A percentile compares a stretch with the other conserved stretches of the same genome.
Evolutionary conservation across 108 stramenopile genomes (phyloP).

Genomic region (Epithemia pelagica): DNA sequence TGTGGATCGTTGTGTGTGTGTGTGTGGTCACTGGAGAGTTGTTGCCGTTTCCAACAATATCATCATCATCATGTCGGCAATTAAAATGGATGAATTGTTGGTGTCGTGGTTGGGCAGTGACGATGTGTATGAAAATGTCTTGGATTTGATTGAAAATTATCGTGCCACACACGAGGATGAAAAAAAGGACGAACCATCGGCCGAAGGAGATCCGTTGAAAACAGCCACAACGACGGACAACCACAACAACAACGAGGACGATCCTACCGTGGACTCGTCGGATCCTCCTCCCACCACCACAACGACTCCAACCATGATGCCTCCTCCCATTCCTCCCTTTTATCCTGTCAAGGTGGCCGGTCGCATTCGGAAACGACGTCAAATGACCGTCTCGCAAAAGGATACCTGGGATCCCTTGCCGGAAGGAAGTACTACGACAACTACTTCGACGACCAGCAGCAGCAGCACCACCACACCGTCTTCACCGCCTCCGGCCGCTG

Average conservation of each 20-base stretch:
- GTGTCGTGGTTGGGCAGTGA: constrained; percentile 69
- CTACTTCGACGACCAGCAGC: not conserved
- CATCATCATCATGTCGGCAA: constrained; percentile 50
- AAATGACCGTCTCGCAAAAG: constrained; percentile 32
- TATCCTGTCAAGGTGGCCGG: not conserved
- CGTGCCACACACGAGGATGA: constrained; percentile 19
- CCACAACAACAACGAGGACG: constrained; percentile 13
- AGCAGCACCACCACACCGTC: constrained; percentile 1
- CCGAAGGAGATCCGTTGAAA: not conserved
- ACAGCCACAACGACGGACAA: constrained; percentile 7
- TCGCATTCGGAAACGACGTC: constrained; percentile 19
- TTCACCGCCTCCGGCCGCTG: not conserved
- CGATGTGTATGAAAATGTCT: constrained; percentile 64
- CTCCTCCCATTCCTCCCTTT: constrained; percentile 2
- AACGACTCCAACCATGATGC: not conserved
- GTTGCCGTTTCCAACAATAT: no score
- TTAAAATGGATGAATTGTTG: constrained; percentile 83
- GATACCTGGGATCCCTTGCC: constrained; percentile 32
- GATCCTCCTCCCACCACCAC: not conserved
- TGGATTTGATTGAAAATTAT: constrained; percentile 58
- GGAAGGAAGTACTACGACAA: not conserved
- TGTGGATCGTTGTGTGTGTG: no score
- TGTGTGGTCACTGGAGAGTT: no score
- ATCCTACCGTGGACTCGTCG: not conserved
- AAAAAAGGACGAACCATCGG: constrained; percentile 2